Percentiles rank a stretch among this genome's conserved stretches.
phyloP scores from a whole-genome alignment of 139 green algal genomes.

The Tetradesmus obliquus region DNA sequence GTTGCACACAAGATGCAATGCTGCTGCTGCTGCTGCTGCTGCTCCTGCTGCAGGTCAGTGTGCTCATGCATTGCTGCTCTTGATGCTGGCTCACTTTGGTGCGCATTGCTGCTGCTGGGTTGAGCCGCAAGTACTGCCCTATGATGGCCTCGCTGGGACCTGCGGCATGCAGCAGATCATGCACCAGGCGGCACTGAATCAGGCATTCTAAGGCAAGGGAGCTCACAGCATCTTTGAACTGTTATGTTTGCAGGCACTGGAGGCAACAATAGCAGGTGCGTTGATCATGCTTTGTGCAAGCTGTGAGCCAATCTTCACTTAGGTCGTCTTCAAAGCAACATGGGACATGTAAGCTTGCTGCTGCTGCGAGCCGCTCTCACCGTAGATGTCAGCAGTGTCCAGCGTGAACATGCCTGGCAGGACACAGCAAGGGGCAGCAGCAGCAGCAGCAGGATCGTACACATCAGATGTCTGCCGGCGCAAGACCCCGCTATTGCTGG shows the following conservation, averaged over 20 bases:
- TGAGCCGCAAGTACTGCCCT: slow-evolving; percentile 30
- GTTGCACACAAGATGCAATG: too few relatives aligned
- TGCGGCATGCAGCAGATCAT: neutral
- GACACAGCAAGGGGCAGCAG: neutral
- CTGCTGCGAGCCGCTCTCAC: neutral
- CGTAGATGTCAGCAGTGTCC: slow-evolving; percentile 40
- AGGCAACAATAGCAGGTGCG: too few relatives aligned
- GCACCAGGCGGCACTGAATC: too few relatives aligned
- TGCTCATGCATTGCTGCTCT: neutral
- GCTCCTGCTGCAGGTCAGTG: too few relatives aligned
- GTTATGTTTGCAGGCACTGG: too few relatives aligned
- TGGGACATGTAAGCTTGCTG: neutral
- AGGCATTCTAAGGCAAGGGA: too few relatives aligned
- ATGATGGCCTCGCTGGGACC: slow-evolving; percentile 14
- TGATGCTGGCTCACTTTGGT: slow-evolving; percentile 22
- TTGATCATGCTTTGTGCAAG: too few relatives aligned
- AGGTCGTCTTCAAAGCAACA: too few relatives aligned
- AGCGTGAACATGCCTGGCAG: slow-evolving; percentile 32
- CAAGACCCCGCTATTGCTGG: too few relatives aligned
- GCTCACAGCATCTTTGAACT: too few relatives aligned
- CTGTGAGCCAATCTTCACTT: too few relatives aligned
- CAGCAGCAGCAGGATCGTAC: neutral
- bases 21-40: too few relatives aligned
- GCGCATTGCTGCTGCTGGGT: slow-evolving; percentile 23
- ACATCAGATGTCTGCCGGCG: neutral